Evolutionary conservation across 176 grass and related monocot genomes (phyloP).

Genomic region (Cenchrus americanus): DNA sequence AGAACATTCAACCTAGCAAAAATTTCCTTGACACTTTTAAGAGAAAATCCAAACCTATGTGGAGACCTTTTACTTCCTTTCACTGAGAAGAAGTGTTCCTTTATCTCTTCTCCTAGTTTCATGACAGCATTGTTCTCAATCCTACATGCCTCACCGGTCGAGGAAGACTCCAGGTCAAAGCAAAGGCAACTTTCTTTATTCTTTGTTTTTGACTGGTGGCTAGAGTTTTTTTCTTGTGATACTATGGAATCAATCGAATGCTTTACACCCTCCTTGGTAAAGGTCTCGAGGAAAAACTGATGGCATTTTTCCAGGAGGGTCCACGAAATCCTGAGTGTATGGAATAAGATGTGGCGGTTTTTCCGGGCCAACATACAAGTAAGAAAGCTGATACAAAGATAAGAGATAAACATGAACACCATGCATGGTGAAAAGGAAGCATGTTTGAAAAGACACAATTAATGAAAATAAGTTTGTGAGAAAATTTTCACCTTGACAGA

Average conservation of each 20-base stretch:
- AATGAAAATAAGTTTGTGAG: constrained; percentile 9
- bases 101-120: constrained; percentile 55
- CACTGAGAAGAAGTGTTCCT: constrained; percentile 36
- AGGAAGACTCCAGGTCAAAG: constrained; percentile 42
- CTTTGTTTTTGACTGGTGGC: constrained; percentile 17
- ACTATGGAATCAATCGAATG: constrained; percentile 52
- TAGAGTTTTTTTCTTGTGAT: constrained; percentile 36
- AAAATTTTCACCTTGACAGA: constrained; percentile 58
- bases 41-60: constrained; percentile 35
- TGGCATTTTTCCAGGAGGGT: constrained; percentile 54
- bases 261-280: constrained; percentile 64
- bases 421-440: constrained; percentile 15
- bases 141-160: constrained; percentile 38
- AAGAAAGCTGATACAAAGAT: constrained; percentile 58
- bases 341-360: constrained; percentile 53
- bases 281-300: constrained; percentile 49
- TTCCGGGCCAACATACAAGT: constrained; percentile 51
- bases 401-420: constrained; percentile 14
- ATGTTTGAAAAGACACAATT: background rate
- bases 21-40: constrained; percentile 33
- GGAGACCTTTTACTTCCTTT: constrained; percentile 34
- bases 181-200: constrained; percentile 52
- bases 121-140: constrained; percentile 51
- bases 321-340: constrained; percentile 52
- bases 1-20: constrained; percentile 44